Evolutionary conservation across 352 stramenopile species (phyloP).

Genomic region (Pythium monospermum): DNA sequence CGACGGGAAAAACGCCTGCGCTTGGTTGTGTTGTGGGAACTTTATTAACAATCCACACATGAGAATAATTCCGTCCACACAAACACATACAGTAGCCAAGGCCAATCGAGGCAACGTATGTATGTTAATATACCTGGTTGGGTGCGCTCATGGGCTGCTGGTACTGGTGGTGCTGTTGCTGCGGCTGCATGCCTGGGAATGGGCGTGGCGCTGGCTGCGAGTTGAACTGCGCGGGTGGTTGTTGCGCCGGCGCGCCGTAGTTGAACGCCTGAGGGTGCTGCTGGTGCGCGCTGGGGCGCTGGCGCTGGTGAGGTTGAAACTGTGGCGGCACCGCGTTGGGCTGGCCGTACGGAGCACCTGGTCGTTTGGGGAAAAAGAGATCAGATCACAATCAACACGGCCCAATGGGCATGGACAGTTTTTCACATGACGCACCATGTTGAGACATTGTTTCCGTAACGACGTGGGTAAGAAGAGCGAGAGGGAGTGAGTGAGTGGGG

Average conservation of each 20-base stretch:
- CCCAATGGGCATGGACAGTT: too few relatives aligned
- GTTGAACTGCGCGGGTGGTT: constrained; percentile 9
- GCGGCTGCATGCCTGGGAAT: constrained; percentile 11
- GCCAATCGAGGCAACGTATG: too few relatives aligned
- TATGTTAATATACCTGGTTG: constrained; percentile 4
- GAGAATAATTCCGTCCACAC: neutral
- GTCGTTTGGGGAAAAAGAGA: neutral
- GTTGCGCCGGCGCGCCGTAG: constrained; percentile 4
- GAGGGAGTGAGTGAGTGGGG: too few relatives aligned
- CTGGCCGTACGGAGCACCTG: constrained; percentile 4
- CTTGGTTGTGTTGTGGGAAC: constrained; percentile 11
- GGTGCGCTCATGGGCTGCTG: constrained; percentile 15
- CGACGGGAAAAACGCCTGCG: constrained; percentile 13
- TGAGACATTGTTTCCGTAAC: too few relatives aligned
- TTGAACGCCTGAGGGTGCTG: constrained; percentile 19
- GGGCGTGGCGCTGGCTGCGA: constrained; percentile 17
- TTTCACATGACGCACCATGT: constrained; percentile 21
- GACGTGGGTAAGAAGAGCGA: too few relatives aligned
- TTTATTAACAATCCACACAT: neutral
- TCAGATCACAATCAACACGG: too few relatives aligned
- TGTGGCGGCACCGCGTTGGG: constrained; percentile 15
- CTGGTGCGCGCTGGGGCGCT: constrained; percentile 17
- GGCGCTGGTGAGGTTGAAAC: constrained; percentile 30
- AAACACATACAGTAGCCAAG: too few relatives aligned
- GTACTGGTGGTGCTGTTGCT: constrained; percentile 11